These are phyloP conservation scores for Rasamsonia emersonii DNA, from an alignment of 2,329 filamentous ascomycete genomes.

Conservation along the genomic window DNA sequence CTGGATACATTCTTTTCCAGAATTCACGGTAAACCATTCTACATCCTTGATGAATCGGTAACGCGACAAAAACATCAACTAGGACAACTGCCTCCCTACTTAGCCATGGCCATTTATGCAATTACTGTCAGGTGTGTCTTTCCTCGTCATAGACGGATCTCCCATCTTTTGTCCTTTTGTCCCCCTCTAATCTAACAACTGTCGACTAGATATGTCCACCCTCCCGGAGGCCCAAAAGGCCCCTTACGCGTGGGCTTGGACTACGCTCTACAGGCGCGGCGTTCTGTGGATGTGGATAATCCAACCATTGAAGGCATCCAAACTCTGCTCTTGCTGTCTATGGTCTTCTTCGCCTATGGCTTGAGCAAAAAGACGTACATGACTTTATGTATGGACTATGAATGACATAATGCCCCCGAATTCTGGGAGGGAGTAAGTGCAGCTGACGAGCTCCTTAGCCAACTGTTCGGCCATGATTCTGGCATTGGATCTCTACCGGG, in stretches of 20 bases:
- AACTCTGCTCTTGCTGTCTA: constrained; percentile 63
- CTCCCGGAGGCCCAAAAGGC: constrained; percentile 58
- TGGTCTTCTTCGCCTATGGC: constrained; percentile 67
- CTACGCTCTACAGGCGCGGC: constrained; percentile 60
- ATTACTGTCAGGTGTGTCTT: constrained; percentile 51
- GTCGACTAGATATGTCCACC: constrained; percentile 61
- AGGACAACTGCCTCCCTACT: constrained; percentile 50
- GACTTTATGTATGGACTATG: constrained; percentile 56
- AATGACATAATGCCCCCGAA: constrained; percentile 3
- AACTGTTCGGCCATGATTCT: constrained; percentile 74
- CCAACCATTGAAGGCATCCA: constrained; percentile 72
- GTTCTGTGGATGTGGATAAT: constrained; percentile 68
- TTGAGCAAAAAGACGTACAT: constrained; percentile 81
- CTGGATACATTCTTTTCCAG: constrained; percentile 72
- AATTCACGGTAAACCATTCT: constrained; percentile 73
- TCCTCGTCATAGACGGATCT: no score
- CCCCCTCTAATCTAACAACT: no score
- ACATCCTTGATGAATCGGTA: constrained; percentile 68
- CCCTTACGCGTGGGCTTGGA: constrained; percentile 63
- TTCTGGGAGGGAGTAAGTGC: not conserved
- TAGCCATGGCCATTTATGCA: constrained; percentile 47
- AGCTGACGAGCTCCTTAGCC: no score
- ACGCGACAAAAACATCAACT: constrained; percentile 64
- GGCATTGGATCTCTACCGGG: constrained; percentile 71
- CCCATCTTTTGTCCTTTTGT: no score